These are phyloP conservation scores for Phytophthora boehmeriae DNA, from an alignment of 352 stramenopile genomes.

Conservation along the genomic window DNA sequence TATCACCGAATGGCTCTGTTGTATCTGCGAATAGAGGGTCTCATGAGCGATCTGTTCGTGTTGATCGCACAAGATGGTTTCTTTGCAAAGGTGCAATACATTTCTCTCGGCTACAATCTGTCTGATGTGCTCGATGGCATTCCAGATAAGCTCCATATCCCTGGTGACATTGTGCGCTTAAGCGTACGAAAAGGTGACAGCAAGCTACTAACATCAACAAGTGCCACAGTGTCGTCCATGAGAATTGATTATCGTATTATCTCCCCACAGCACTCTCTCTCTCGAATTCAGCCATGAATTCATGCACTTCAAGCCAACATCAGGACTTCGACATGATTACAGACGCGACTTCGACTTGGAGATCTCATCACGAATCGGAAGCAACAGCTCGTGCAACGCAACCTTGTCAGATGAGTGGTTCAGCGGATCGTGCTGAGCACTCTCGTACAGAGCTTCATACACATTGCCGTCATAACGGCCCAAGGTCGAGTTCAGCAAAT, in stretches of 20 bases:
- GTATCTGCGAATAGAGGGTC: constrained; percentile 16
- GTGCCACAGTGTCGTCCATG: no score
- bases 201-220: not conserved
- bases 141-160: constrained; percentile 21
- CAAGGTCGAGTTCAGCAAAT: constrained; percentile 73
- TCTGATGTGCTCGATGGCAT: constrained; percentile 21
- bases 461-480: constrained; percentile 76
- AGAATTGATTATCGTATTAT: no score
- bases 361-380: constrained; percentile 65
- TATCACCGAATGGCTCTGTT: constrained; percentile 9
- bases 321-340: constrained; percentile 6
- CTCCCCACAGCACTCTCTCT: no score
- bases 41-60: constrained; percentile 22
- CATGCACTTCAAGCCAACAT: no score
- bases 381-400: constrained; percentile 63
- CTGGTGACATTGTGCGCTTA: not conserved
- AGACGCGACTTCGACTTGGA: constrained; percentile 34
- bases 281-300: no score
- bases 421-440: constrained; percentile 63
- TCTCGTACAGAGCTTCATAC: constrained; percentile 73
- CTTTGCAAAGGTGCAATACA: constrained; percentile 22
- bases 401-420: constrained; percentile 69
- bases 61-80: constrained; percentile 21
- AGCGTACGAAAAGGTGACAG: not conserved
- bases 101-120: constrained; percentile 27